Evolutionary conservation across 768 basidiomycete species (phyloP).

Genomic region (Gymnopilus dilepis): DNA sequence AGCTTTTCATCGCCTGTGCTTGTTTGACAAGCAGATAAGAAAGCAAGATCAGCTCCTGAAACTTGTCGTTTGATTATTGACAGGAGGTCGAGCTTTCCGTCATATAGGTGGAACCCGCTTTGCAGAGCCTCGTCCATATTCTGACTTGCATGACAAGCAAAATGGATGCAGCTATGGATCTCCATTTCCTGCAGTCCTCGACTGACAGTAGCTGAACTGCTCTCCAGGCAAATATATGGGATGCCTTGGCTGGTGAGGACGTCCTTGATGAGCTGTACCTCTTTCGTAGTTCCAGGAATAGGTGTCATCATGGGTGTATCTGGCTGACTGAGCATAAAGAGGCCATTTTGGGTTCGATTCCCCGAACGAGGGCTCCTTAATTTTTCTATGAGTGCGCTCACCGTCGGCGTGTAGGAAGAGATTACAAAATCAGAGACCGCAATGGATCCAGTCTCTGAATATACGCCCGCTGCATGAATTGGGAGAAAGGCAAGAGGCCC

Average conservation of each 20-base stretch:
- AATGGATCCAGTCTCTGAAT: not conserved
- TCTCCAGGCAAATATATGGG: not conserved
- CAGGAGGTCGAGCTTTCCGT: conserved; percentile 6
- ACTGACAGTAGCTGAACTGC: not conserved
- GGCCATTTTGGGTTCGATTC: not conserved
- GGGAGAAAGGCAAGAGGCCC: conserved; percentile 18
- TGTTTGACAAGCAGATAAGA: conserved; percentile 15
- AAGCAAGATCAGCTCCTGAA: conserved; percentile 8
- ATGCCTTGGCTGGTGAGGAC: not conserved
- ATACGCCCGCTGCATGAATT: conserved; percentile 20
- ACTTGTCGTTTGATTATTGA: not conserved
- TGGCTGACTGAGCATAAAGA: conserved; percentile 16
- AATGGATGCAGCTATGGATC: conserved; percentile 1
- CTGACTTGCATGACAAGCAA: conserved; percentile 14
- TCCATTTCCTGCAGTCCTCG: not conserved
- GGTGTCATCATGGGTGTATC: not conserved
- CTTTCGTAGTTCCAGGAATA: conserved; percentile 16
- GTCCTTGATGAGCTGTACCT: conserved; percentile 8
- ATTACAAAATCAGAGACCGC: conserved; percentile 11
- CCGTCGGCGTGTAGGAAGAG: conserved; percentile 20
- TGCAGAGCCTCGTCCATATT: not conserved
- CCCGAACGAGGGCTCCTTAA: not conserved
- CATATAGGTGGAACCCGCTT: conserved; percentile 7
- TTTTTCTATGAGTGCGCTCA: conserved; percentile 5
- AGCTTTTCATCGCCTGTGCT: conserved; percentile 4